These are phyloP conservation scores for Fallopia convolvulus DNA, from an alignment of 148 eudicot genomes.

Conservation along the genomic window DNA sequence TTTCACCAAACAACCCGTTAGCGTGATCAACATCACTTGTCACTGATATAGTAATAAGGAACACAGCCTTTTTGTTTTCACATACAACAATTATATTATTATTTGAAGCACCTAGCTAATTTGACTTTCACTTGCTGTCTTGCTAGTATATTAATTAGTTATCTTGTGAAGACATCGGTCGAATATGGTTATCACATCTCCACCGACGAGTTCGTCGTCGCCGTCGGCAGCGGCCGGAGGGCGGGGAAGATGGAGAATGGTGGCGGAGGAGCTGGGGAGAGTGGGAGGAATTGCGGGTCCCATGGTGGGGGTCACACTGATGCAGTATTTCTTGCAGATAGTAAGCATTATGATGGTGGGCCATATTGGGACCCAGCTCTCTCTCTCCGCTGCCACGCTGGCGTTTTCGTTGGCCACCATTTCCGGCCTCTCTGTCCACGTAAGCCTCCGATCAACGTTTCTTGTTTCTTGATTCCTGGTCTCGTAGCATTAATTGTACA, in stretches of 20 bases:
- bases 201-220: background rate
- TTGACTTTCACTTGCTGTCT: background rate
- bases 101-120: background rate
- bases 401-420: constrained; percentile 40
- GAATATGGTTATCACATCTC: background rate
- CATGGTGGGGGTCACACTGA: constrained; percentile 27
- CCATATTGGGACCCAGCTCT: constrained; percentile 31
- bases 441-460: constrained; percentile 10
- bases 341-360: constrained; percentile 30
- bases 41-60: background rate
- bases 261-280: constrained; percentile 23
- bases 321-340: constrained; percentile 26
- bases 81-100: too few relatives aligned
- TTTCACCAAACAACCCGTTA: background rate
- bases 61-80: background rate
- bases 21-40: background rate
- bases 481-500: too few relatives aligned
- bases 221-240: constrained; percentile 14
- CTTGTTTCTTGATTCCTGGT: background rate
- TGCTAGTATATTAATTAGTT: too few relatives aligned
- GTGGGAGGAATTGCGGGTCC: constrained; percentile 28
- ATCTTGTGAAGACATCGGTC: background rate
- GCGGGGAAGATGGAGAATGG: background rate
- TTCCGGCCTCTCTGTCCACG: constrained; percentile 38
- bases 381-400: constrained; percentile 34